phyloP scores from a whole-genome alignment of 805 yeast species.

The Candida sithepensis region DNA sequence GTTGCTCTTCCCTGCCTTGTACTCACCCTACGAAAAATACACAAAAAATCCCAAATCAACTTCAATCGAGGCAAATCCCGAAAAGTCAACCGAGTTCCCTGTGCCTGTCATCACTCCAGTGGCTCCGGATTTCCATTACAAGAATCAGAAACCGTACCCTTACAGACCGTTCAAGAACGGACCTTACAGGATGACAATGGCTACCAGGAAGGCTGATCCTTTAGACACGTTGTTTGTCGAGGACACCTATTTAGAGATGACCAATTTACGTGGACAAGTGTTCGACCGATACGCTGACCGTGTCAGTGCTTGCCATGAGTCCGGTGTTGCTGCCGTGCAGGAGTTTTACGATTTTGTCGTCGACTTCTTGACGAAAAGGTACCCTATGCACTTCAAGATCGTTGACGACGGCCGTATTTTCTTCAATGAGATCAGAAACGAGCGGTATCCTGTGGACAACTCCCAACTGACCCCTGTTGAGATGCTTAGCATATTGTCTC shows the following conservation, averaged over 20 bases:
- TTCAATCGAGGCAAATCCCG: not conserved
- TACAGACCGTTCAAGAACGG: constrained; percentile 36
- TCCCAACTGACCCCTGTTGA: constrained; percentile 8
- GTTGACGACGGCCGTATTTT: constrained; percentile 12
- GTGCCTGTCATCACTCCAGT: constrained; percentile 31
- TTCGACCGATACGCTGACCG: constrained; percentile 30
- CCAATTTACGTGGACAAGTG: constrained; percentile 36
- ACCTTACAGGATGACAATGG: constrained; percentile 58
- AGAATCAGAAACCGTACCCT: constrained; percentile 33
- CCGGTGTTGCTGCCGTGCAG: constrained; percentile 35
- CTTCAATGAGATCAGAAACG: constrained; percentile 40
- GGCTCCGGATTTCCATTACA: constrained; percentile 40
- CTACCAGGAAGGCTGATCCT: constrained; percentile 44
- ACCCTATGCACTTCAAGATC: constrained; percentile 48
- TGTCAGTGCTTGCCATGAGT: constrained; percentile 32
- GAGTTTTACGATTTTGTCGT: constrained; percentile 43
- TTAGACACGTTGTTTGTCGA: constrained; percentile 63
- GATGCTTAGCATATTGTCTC: constrained; percentile 15
- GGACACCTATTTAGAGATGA: constrained; percentile 47
- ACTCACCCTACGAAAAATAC: constrained; percentile 1
- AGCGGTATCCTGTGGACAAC: constrained; percentile 32
- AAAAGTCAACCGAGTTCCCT: constrained; percentile 4
- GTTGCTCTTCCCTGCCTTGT: constrained; percentile 5
- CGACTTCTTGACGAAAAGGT: constrained; percentile 40
- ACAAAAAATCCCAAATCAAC: too few relatives aligned